Evolutionary conservation across 1,139 yeast genomes (phyloP).

Genomic region (Kodamaea derodonti): DNA sequence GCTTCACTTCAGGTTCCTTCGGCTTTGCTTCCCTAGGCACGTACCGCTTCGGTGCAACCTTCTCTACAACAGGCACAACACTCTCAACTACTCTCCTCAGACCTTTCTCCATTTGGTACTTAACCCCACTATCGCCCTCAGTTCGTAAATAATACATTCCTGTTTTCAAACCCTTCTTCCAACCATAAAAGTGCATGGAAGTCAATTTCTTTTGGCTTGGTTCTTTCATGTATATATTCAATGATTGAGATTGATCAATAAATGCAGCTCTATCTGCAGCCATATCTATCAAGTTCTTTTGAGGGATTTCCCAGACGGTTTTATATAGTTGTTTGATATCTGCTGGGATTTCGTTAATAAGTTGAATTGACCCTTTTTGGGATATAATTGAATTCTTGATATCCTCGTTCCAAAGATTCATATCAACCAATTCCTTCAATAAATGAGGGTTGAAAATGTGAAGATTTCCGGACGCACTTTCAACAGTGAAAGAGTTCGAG

Average conservation of each 20-base stretch:
- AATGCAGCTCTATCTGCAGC: slow-evolving; percentile 94
- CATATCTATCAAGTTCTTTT: slow-evolving; percentile 83
- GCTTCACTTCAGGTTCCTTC: too few relatives aligned
- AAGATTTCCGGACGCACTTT: slow-evolving; percentile 86
- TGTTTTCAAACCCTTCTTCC: slow-evolving; percentile 95
- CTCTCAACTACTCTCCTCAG: slow-evolving; percentile 6
- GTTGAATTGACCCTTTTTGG: slow-evolving; percentile 84
- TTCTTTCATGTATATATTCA: slow-evolving; percentile 78
- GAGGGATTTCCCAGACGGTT: slow-evolving; percentile 97
- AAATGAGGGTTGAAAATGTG: slow-evolving; percentile 84
- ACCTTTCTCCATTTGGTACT: slow-evolving; percentile 8
- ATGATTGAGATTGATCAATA: slow-evolving; percentile 91
- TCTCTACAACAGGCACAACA: slow-evolving; percentile 2
- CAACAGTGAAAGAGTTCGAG: slow-evolving; percentile 80
- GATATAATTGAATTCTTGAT: slow-evolving; percentile 79
- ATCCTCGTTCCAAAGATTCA: slow-evolving; percentile 76
- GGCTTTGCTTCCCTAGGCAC: slow-evolving; percentile 6
- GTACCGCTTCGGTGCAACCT: slow-evolving; percentile 6
- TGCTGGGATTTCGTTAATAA: slow-evolving; percentile 69
- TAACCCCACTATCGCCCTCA: slow-evolving; percentile 39
- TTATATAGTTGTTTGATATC: slow-evolving; percentile 77
- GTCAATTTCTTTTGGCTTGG: slow-evolving; percentile 94
- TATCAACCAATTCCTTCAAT: slow-evolving; percentile 74
- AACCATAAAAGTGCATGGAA: slow-evolving; percentile 96
- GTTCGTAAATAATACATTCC: slow-evolving; percentile 98